phyloP scores from a whole-genome alignment of 192 early-diverging fungal species.

The Coemansia brasiliensis region DNA sequence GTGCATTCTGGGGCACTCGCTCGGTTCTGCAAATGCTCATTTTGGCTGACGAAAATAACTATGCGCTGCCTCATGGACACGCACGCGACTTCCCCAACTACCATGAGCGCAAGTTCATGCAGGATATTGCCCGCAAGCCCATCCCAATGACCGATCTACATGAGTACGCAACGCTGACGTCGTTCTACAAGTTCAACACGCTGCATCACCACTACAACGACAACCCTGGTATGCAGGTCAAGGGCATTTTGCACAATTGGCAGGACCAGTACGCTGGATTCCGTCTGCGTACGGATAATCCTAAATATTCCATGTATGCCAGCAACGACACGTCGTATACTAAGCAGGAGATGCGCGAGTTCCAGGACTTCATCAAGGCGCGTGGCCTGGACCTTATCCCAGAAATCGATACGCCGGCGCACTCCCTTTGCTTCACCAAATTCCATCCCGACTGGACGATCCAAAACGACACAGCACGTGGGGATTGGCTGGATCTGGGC shows the following conservation, averaged over 20 bases:
- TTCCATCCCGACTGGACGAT: conserved; percentile 53
- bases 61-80: conserved; percentile 38
- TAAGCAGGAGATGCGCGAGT: conserved; percentile 47
- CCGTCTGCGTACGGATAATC: conserved; percentile 52
- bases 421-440: conserved; percentile 53
- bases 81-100: conserved; percentile 54
- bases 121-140: conserved; percentile 53
- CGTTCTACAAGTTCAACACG: conserved; percentile 57
- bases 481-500: conserved; percentile 52
- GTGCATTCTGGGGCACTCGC: conserved; percentile 52
- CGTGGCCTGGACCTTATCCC: conserved; percentile 49
- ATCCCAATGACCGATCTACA: conserved; percentile 47
- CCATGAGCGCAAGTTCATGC: conserved; percentile 46
- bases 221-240: conserved; percentile 40
- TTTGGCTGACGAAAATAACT: conserved; percentile 37
- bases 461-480: conserved; percentile 30
- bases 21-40: conserved; percentile 54
- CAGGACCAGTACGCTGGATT: conserved; percentile 45
- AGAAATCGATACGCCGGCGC: conserved; percentile 53
- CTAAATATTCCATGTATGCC: conserved; percentile 39
- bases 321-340: conserved; percentile 43
- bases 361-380: conserved; percentile 50
- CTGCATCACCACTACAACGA: conserved; percentile 53
- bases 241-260: conserved; percentile 36
- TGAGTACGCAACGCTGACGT: conserved; percentile 46